A percentile compares a stretch with the other conserved stretches of the same genome.
These are phyloP conservation scores for Xylaria sp. DNA, from an alignment of 2,329 filamentous ascomycete species.

Conservation along the genomic window DNA sequence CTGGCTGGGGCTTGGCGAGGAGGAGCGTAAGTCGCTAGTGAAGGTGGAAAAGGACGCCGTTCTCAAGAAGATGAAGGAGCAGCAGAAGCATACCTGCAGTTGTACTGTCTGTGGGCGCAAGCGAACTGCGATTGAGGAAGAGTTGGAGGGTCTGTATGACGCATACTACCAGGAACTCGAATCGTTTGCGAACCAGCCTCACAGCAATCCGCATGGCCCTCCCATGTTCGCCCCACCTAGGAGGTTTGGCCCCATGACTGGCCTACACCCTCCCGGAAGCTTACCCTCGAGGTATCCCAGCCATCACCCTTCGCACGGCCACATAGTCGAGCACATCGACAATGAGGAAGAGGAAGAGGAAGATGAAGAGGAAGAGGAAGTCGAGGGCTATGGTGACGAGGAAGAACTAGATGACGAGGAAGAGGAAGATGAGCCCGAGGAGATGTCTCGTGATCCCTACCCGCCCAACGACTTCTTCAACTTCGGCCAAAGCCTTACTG, in stretches of 20 bases:
- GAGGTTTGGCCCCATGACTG: conserved; percentile 59
- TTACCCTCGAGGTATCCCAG: conserved; percentile 60
- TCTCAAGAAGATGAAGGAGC: conserved; percentile 98
- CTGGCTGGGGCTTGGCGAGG: conserved; percentile 92
- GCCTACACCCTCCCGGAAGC: conserved; percentile 60
- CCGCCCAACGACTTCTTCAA: conserved; percentile 84
- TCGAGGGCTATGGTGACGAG: conserved; percentile 54
- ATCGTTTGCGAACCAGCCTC: conserved; percentile 83
- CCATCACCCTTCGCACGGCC: conserved; percentile 73
- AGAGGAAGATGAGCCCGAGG: conserved; percentile 54
- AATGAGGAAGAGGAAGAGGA: conserved; percentile 60
- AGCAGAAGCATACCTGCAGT: conserved; percentile 98
- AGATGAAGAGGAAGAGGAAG: conserved; percentile 57
- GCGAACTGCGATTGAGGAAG: conserved; percentile 95
- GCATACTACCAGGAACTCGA: conserved; percentile 98
- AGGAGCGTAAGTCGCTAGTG: conserved; percentile 91
- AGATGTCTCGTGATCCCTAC: conserved; percentile 63
- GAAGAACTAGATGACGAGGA: conserved; percentile 51
- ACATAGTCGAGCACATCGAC: conserved; percentile 69
- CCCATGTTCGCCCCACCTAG: conserved; percentile 67
- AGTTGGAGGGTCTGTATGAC: conserved; percentile 95
- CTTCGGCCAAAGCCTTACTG: conserved; percentile 95
- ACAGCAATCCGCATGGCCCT: conserved; percentile 69
- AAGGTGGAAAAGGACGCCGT: conserved; percentile 99
- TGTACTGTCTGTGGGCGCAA: conserved; percentile 97